Base-by-base conservation (phyloP, 2,329 filamentous ascomycete species). In the Stylonectria norvegica region DNA sequence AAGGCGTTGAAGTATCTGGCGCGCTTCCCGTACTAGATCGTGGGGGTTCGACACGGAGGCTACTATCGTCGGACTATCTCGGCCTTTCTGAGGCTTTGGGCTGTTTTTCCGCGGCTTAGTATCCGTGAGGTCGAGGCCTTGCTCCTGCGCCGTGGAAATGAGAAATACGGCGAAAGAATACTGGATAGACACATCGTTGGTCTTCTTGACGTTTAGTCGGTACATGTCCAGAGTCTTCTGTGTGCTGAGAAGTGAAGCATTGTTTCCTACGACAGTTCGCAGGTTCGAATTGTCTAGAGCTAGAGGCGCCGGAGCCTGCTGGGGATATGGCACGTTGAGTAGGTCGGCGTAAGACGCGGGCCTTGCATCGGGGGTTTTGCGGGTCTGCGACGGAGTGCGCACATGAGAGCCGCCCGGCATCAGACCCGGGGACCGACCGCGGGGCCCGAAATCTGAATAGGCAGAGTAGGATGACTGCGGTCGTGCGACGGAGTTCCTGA, bases 181-280 rank as follows among this genome's bases (percentile, higher is more conserved):
- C 64, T 96, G 89, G 22, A 95, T 86, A 4, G 86, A 83, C 12
- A 84, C 76, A 63, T 96, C 89, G 48, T 86, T 93, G 3, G 93
- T 95, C 71, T 98, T 98, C 70, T 96, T 97, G 43, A 96, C 88
- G 59, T 97, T 98, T 40, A 85, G 84, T 31, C 91, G 80, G 64
- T 98, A 98, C 91, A 97, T 96, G 40, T 97, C 90, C 34, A 98
- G 78, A 2, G 93, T 98, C 68, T 97, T 90, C 60, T 91, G 87
- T 22, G 88, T 85, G 58, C 89, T 90, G 20, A 98, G 77, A 10
- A 98, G 75, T 15, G 90, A 95, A 4, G 91, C 91, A 68, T 95
- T 95, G 59, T 81, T 85, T 31, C 93, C 93, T 17, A 98, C 83
- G 12, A 79, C 83, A 40, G 76, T 81, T 45, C 88, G 84, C 34